Percentiles rank a stretch among this genome's conserved stretches.
phyloP scores from a whole-genome alignment of 257 asterid genomes.

The Solanum peruvianum region DNA sequence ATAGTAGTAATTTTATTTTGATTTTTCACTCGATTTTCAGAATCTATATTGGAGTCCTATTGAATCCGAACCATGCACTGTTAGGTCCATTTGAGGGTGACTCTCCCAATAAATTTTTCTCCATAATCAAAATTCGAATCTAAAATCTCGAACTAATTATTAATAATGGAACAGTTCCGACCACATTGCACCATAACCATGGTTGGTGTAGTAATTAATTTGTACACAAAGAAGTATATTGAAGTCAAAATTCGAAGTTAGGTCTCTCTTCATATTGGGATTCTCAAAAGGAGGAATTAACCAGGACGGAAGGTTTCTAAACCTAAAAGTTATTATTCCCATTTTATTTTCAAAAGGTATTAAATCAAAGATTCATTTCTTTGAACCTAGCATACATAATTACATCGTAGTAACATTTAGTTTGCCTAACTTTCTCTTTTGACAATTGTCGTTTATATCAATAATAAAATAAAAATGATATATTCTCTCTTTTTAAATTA shows the following conservation, averaged over 20 bases:
- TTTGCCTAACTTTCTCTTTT: slow-evolving; percentile 21
- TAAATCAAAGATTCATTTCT: slow-evolving; percentile 12
- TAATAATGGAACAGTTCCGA: background rate
- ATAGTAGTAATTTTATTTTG: background rate
- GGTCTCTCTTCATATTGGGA: background rate
- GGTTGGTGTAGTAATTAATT: background rate
- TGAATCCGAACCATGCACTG: no score
- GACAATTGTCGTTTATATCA: slow-evolving; percentile 1
- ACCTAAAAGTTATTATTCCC: slow-evolving; percentile 20
- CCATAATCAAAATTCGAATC: no score
- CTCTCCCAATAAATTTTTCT: background rate
- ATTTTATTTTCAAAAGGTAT: background rate
- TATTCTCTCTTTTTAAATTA: background rate
- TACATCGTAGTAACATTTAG: background rate
- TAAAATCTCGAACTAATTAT: no score
- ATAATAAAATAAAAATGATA: background rate
- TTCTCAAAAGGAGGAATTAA: background rate
- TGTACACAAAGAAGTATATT: background rate
- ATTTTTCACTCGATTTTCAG: no score
- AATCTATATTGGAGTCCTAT: accelerated
- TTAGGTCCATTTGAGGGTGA: accelerated
- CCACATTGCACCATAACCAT: background rate
- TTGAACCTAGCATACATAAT: background rate
- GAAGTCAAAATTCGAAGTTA: background rate
- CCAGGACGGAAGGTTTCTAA: slow-evolving; percentile 4